Evolutionary conservation across 192 early-diverging fungal species (phyloP).

Genomic region (Jimgerdemannia flammicorona): DNA sequence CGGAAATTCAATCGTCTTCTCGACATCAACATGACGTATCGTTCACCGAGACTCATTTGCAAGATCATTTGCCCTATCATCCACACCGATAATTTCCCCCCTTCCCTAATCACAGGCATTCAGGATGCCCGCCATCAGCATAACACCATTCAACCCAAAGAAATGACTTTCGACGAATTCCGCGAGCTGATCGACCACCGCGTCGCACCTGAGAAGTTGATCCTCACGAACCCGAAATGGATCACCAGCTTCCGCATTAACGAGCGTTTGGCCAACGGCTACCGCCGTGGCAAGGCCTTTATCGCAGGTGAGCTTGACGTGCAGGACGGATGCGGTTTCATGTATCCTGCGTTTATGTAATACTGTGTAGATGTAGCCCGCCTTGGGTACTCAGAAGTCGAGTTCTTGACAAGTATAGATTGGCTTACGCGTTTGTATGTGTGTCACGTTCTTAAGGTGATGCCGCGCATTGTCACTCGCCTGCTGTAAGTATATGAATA

Average conservation of each 20-base stretch:
- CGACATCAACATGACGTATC: too few relatives aligned
- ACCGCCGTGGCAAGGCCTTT: conserved; percentile 20
- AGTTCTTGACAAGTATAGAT: too few relatives aligned
- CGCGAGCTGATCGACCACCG: conserved; percentile 6
- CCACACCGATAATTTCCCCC: too few relatives aligned
- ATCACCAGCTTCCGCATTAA: conserved; percentile 23
- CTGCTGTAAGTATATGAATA: conserved; percentile 8
- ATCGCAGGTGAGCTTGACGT: conserved; percentile 10
- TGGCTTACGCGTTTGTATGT: not conserved
- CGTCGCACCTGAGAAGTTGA: not conserved
- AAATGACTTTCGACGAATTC: conserved; percentile 10
- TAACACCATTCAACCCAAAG: not conserved
- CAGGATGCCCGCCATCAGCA: not conserved
- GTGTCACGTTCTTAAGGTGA: conserved; percentile 11
- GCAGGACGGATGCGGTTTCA: not conserved
- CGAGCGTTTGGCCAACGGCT: conserved; percentile 31
- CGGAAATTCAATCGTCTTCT: too few relatives aligned
- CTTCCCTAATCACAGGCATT: not conserved
- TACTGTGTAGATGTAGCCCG: too few relatives aligned
- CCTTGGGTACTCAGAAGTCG: too few relatives aligned
- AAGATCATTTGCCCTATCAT: not conserved
- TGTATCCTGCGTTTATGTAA: not conserved
- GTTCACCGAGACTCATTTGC: not conserved
- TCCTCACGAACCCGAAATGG: conserved; percentile 12
- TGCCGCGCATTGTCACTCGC: conserved; percentile 35